Conservation (phyloP, 306 rosid species). For the Inga laurina region DNA sequence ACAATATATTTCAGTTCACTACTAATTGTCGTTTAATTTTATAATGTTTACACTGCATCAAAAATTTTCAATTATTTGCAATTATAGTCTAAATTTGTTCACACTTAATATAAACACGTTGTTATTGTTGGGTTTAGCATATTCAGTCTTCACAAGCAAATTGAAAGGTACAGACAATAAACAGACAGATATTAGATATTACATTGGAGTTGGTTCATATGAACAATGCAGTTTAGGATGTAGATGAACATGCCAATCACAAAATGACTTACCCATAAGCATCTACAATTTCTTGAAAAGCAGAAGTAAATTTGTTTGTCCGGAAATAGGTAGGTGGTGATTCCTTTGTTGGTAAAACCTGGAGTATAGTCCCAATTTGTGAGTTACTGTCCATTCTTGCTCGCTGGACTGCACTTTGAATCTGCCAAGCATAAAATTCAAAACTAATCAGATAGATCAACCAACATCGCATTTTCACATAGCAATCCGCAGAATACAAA, state of each 20-base stretch:
- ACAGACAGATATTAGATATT: background rate
- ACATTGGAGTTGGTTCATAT: background rate
- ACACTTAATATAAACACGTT: background rate
- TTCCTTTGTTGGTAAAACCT: constrained; percentile 70
- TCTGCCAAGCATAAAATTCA: constrained; percentile 47
- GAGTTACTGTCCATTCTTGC: constrained; percentile 67
- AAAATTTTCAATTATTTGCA: background rate
- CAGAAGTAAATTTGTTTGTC: constrained; percentile 69
- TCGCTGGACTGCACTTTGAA: constrained; percentile 54
- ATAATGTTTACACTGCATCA: background rate
- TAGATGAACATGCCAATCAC: background rate
- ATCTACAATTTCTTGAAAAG: constrained; percentile 82
- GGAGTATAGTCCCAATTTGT: constrained; percentile 65
- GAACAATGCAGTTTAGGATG: background rate
- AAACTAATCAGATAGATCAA: constrained; percentile 23
- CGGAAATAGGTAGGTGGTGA: constrained; percentile 68
- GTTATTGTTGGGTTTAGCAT: background rate
- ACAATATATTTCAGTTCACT: background rate
- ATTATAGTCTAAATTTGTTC: background rate
- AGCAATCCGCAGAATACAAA: background rate
- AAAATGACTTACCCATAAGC: constrained; percentile 75
- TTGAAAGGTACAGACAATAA: background rate
- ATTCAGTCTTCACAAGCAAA: background rate
- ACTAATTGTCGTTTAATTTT: background rate
- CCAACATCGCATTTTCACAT: background rate